Conservation (phyloP, 371 early-diverging fungal species). For the Circinella umbellata region DNA sequence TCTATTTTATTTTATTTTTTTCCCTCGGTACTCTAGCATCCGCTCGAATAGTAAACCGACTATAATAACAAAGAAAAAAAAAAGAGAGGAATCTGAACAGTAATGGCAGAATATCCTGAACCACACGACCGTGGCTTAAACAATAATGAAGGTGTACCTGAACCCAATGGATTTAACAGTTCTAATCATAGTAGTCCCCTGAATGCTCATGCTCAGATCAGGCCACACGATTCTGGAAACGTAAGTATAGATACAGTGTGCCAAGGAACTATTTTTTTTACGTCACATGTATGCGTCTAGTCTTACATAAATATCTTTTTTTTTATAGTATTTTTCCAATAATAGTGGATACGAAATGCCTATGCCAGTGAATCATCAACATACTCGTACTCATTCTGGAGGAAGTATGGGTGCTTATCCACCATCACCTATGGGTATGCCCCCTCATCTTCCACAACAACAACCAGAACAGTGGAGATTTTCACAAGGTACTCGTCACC, state of each 20-base stretch:
- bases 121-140: conserved; percentile 2
- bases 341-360: neutral
- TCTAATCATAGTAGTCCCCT: conserved; percentile 4
- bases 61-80: neutral
- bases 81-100: neutral
- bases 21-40: neutral
- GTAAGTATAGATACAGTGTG: neutral
- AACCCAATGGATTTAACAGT: neutral
- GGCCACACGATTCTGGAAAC: neutral
- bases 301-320: neutral
- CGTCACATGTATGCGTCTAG: neutral
- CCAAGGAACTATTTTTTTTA: neutral
- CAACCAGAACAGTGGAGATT: conserved; percentile 3
- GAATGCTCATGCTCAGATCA: neutral
- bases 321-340: neutral
- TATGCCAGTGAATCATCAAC: neutral
- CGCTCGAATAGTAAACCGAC: neutral
- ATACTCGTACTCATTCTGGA: neutral
- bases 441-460: neutral
- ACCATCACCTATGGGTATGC: neutral
- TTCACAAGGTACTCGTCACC: neutral
- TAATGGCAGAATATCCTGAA: conserved; percentile 1
- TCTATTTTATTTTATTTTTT: neutral
- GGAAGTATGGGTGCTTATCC: neutral
- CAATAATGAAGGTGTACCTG: conserved; percentile 6